A percentile compares a stretch with the other conserved stretches of the same genome.
Evolutionary conservation across 2,329 filamentous ascomycete genomes (phyloP).

Genomic region (Esteya vermicola): DNA sequence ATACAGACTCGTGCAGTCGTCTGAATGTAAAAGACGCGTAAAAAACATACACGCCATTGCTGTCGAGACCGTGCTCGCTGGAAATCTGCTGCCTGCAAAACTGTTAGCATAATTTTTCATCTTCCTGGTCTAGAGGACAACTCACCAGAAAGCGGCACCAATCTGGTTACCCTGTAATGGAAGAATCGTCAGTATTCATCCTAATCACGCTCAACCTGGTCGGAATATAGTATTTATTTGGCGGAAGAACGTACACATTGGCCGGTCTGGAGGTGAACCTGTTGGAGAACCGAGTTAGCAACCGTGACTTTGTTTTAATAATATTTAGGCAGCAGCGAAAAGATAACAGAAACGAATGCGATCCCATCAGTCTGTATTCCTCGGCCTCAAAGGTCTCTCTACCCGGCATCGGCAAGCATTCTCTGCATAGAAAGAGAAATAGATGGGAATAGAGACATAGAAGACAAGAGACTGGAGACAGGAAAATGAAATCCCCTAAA

Average conservation of each 20-base stretch:
- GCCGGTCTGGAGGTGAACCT: constrained; percentile 99
- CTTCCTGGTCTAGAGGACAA: not conserved
- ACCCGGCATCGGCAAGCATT: too few relatives aligned
- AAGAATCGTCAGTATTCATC: constrained; percentile 17
- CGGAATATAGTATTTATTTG: not conserved
- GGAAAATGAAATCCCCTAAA: too few relatives aligned
- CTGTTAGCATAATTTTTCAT: not conserved
- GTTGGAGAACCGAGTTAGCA: constrained; percentile 21
- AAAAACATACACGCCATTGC: constrained; percentile 80
- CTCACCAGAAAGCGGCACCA: constrained; percentile 97
- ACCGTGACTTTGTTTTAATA: not conserved
- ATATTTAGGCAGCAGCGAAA: too few relatives aligned
- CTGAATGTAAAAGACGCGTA: too few relatives aligned
- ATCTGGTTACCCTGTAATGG: constrained; percentile 90
- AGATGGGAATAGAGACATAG: too few relatives aligned
- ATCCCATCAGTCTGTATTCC: too few relatives aligned
- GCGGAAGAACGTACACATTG: constrained; percentile 91
- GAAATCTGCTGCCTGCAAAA: constrained; percentile 59
- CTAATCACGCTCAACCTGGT: not conserved
- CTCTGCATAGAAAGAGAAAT: too few relatives aligned
- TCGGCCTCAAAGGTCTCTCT: too few relatives aligned
- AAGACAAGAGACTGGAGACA: too few relatives aligned
- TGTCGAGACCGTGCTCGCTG: constrained; percentile 92
- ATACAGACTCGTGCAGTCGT: too few relatives aligned
- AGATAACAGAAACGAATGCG: not conserved